These are phyloP conservation scores for Arthrobotrys pseudoclavata DNA, from an alignment of 2,329 filamentous ascomycete genomes.

Conservation along the genomic window DNA sequence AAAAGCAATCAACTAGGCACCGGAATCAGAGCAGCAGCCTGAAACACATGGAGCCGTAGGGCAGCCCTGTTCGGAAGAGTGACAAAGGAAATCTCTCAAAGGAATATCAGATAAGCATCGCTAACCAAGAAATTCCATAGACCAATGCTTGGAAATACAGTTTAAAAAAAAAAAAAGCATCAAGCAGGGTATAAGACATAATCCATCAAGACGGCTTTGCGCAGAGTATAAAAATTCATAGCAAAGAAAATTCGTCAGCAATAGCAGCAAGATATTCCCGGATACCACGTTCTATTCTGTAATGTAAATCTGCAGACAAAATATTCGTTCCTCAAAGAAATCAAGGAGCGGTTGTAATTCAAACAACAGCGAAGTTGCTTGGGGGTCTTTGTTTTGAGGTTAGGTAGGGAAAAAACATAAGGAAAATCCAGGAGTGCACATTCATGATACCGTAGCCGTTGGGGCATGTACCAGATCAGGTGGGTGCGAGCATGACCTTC, in stretches of 20 bases:
- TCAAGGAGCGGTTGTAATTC: background rate
- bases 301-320: constrained; percentile 1
- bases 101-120: constrained; percentile 4
- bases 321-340: background rate
- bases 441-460: constrained; percentile 50
- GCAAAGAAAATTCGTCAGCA: constrained; percentile 54
- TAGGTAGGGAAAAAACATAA: background rate
- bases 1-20: background rate
- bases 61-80: constrained; percentile 1
- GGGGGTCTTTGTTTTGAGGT: background rate
- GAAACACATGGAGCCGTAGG: constrained; percentile 9
- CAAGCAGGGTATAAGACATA: constrained; percentile 49
- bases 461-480: constrained; percentile 51
- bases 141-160: constrained; percentile 12
- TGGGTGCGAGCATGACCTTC: constrained; percentile 56
- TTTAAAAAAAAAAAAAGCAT: constrained; percentile 1
- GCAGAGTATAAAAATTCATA: constrained; percentile 18
- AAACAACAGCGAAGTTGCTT: background rate
- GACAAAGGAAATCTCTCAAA: constrained; percentile 19
- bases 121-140: constrained; percentile 16
- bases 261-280: constrained; percentile 18
- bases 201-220: constrained; percentile 30
- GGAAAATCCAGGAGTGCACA: background rate
- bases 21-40: background rate
- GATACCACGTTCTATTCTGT: constrained; percentile 19